Conservation (phyloP, 176 grass and related monocot species). For the Zea luxurians region DNA sequence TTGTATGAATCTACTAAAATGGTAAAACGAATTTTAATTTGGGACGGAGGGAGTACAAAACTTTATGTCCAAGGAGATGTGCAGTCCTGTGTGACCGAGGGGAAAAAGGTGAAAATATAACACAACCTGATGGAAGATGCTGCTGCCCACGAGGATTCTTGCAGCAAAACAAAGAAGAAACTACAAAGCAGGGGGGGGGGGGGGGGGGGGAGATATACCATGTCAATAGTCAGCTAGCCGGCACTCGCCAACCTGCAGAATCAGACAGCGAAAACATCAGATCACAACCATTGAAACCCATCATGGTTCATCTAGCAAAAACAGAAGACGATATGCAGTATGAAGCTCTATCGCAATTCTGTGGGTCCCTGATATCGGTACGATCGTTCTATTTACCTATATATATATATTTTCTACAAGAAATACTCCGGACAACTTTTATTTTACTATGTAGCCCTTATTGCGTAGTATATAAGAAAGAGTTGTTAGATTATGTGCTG, state of each 20-base stretch:
- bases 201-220: no score
- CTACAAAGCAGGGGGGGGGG: no score
- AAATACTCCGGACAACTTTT: not conserved
- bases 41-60: no score
- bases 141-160: no score
- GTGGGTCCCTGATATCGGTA: not conserved
- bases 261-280: conserved; percentile 9
- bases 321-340: not conserved
- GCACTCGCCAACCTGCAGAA: conserved; percentile 53
- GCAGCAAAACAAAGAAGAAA: no score
- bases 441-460: not conserved
- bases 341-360: not conserved
- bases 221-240: conserved; percentile 45
- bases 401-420: not conserved
- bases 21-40: no score
- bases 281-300: not conserved
- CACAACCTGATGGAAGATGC: no score
- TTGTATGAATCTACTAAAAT: no score
- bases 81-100: no score
- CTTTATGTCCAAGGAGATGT: no score
- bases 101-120: no score
- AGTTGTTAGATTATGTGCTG: not conserved
- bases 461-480: not conserved
- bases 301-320: conserved; percentile 9
- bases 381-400: not conserved